phyloP scores from a whole-genome alignment of 2,329 filamentous ascomycete genomes.

The Claviceps citrina region DNA sequence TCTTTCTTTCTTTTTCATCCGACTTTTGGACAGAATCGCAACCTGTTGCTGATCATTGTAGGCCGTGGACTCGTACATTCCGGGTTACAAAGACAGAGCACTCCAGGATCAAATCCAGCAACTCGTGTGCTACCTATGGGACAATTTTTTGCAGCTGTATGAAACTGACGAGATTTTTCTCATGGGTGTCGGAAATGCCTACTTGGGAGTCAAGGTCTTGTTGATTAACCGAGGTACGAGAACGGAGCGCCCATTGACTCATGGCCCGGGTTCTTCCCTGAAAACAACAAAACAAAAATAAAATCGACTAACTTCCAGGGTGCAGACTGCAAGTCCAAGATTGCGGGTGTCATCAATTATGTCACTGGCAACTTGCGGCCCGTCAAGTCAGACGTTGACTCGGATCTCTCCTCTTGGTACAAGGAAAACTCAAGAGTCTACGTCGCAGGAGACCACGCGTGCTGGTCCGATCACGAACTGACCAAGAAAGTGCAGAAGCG shows the following conservation, averaged over 20 bases:
- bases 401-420: slow-evolving; percentile 67
- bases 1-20: not conserved
- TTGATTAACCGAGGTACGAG: slow-evolving; percentile 57
- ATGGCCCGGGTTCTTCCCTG: too few species aligned
- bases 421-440: slow-evolving; percentile 66
- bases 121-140: slow-evolving; percentile 79
- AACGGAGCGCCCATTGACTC: not conserved
- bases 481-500: slow-evolving; percentile 43
- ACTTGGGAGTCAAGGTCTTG: slow-evolving; percentile 67
- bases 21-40: not conserved
- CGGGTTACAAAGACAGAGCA: slow-evolving; percentile 28
- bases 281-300: too few species aligned
- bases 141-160: slow-evolving; percentile 81
- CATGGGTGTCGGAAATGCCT: slow-evolving; percentile 80
- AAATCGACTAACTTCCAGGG: not conserved
- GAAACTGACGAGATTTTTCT: slow-evolving; percentile 62
- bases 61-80: slow-evolving; percentile 34
- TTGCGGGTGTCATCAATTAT: slow-evolving; percentile 66
- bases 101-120: slow-evolving; percentile 51
- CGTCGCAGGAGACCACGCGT: slow-evolving; percentile 57
- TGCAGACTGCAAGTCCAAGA: slow-evolving; percentile 46
- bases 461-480: slow-evolving; percentile 53
- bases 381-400: slow-evolving; percentile 63
- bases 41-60: slow-evolving; percentile 8
- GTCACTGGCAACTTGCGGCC: slow-evolving; percentile 63